Base-by-base conservation (phyloP, 306 rosid species). In the Ormosia semicastrata region DNA sequence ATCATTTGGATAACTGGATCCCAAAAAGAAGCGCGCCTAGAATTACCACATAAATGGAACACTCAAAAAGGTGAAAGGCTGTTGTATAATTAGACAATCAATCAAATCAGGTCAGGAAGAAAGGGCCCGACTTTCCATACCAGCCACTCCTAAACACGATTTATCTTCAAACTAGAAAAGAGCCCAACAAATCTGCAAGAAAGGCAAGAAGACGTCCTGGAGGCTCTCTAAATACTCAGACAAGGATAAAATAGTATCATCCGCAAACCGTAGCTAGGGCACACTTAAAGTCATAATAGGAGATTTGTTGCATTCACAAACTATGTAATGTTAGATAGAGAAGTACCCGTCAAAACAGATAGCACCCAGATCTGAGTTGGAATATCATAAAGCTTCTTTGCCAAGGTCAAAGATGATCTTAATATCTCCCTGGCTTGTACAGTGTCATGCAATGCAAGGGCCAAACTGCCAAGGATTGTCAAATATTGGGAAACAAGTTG, bases 301-400 rank as follows among this genome's bases (percentile, higher is more conserved):
- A 44, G 8, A 78, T 41, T 58, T 77, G 40, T 66, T 10, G 60
- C 80, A 75, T 5, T 39, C 29, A 54, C 32, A 82, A 76, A 70
- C 56, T 64, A 53, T 6, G 29, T 12, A 81, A 73, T 41, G 24
- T 11, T 52, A 40, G 73, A 80, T 65, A 46, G 64, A 54, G 85
- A 49, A 59, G 78, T 87, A 95, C 98, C 90, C 44, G 99, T 92
- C 89, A 95, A 84, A 77, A 92, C 94, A 76, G 99, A 92, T 66
- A 95, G 96, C 81, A 95, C 98, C 98, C 97, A 90, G 57, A 93
- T 91, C 90, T 95, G 98, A 69, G 99, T 87, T 62, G 99, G 99
- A 85, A 90, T 81, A 81, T 95, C 99, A 84, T 74, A 93, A 84
- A 95, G 97, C 84, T 95, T 95, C 89, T 95, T 95, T 36, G 99